Evolutionary conservation across 108 stramenopile species (phyloP).

Genomic region (Discostella pseudostelligera): DNA sequence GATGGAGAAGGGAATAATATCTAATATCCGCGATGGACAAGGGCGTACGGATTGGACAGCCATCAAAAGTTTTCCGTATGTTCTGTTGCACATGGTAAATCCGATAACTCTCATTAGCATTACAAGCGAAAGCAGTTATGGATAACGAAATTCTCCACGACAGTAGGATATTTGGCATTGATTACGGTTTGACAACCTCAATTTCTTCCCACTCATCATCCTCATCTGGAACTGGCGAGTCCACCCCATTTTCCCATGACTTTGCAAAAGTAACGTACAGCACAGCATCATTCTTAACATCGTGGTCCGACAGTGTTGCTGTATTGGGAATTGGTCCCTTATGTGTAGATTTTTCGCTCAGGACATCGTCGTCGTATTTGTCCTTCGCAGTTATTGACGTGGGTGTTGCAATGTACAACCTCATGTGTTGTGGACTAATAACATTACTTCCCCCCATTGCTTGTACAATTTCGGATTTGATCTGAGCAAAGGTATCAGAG

Average conservation of each 20-base stretch:
- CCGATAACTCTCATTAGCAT: no score
- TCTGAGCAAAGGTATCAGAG: conserved; percentile 43
- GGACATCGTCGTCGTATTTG: conserved; percentile 6
- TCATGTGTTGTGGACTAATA: conserved; percentile 31
- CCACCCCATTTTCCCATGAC: conserved; percentile 1
- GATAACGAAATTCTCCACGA: no score
- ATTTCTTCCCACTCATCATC: conserved; percentile 26
- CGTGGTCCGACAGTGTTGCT: conserved; percentile 31
- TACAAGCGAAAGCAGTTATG: no score
- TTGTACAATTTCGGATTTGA: conserved; percentile 57
- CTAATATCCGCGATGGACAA: background rate
- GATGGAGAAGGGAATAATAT: conserved; percentile 4
- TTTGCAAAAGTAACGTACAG: conserved; percentile 48
- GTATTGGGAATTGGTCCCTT: conserved; percentile 28
- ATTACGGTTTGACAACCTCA: conserved; percentile 8
- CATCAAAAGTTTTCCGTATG: no score
- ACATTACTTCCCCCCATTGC: conserved; percentile 30
- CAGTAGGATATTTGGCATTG: no score
- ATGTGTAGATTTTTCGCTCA: background rate
- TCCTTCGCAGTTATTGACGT: background rate
- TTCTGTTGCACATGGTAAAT: no score
- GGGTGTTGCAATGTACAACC: conserved; percentile 34
- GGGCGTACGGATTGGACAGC: background rate
- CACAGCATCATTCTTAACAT: conserved; percentile 53
- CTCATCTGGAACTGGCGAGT: background rate